Percentiles rank a stretch among this genome's conserved stretches.
Evolutionary conservation across 495 filamentous ascomycete species (phyloP).

Genomic region (Eremomyces bilateralis): DNA sequence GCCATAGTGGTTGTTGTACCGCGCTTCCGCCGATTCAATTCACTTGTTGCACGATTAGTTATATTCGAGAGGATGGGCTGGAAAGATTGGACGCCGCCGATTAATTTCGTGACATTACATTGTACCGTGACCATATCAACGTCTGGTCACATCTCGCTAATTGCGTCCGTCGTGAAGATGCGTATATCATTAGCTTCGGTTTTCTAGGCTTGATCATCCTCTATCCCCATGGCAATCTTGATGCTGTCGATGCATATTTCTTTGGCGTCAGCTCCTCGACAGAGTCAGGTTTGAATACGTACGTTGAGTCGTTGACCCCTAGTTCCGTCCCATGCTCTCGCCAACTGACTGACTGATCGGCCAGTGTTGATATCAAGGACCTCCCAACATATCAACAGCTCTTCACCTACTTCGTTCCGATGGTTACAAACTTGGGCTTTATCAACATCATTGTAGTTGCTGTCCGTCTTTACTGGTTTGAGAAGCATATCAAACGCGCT

Average conservation of each 20-base stretch:
- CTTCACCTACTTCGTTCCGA: slow-evolving; percentile 18
- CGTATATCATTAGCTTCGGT: slow-evolving; percentile 19
- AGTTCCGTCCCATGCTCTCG: background rate
- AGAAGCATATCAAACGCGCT: slow-evolving; percentile 16
- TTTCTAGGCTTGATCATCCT: slow-evolving; percentile 19
- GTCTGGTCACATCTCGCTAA: too few relatives aligned
- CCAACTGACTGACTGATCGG: background rate
- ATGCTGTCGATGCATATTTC: slow-evolving; percentile 23
- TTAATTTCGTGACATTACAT: slow-evolving; percentile 2
- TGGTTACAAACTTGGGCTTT: slow-evolving; percentile 18
- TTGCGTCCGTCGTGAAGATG: too few relatives aligned
- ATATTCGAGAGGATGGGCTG: too few relatives aligned
- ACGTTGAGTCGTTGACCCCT: slow-evolving; percentile 2
- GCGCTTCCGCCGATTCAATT: too few relatives aligned
- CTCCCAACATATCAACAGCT: slow-evolving; percentile 23
- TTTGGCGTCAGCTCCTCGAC: slow-evolving; percentile 24
- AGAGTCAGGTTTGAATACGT: slow-evolving; percentile 24
- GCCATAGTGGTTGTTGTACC: too few relatives aligned
- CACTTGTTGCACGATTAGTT: too few relatives aligned
- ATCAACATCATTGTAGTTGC: slow-evolving; percentile 20
- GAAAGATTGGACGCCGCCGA: slow-evolving; percentile 3
- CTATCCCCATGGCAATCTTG: slow-evolving; percentile 22
- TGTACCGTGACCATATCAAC: too few relatives aligned
- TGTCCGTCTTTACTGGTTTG: slow-evolving; percentile 19
- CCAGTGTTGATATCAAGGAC: slow-evolving; percentile 18